Base-by-base conservation (phyloP, 2,329 filamentous ascomycete genomes). In the Calonectria pseudoreteaudii region DNA sequence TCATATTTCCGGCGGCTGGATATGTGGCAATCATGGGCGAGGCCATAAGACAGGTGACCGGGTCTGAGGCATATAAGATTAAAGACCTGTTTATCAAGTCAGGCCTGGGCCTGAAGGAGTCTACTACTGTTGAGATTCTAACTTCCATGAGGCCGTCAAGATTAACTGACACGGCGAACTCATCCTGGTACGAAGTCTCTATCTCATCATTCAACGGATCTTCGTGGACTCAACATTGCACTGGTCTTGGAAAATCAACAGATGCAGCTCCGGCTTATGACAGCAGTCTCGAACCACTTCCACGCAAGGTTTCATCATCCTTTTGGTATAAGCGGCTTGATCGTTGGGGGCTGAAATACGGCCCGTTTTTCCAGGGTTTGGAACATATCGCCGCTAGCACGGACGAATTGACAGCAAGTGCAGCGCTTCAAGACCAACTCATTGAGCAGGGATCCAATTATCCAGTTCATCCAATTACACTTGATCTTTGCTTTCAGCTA, bases 1-100 rank as follows among this genome's bases (percentile, higher is more conserved):
- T 84, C 49, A 82, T 88, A 71, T 86, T 86, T 60, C 84, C 87
- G 47, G 83, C 81, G 26, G 82, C 83, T 0, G 86, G 85, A 13
- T 81, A 82, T 30, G 77, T 84, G 0, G 82, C 83, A 14, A 81
- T 86, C 77, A 68, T 68, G 9, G 78, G 69, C 1, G 81, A 82
- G 52, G 81, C 76, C 3, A 31, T 78, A 11, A 58, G 75, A 4
- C 80, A 81, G 47, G n/a, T 76, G 5, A 14, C 14, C 3, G 23
- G 28, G 20, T 65, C 13, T 83, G 80, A 44, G 74, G 75, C 16
- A n/a, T 75, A 30, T n/a, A 58, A 34, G 16, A 47, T 65, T 13
- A 65, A 49, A 26, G 44, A 47, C 34, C 67, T 85, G 1, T 75
- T 76, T 30, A 75, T 83, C 8, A 74, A 77, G 20, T 75, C 80